These are phyloP conservation scores for Pistacia integerrima DNA, from an alignment of 345 rosid species.

Conservation along the genomic window DNA sequence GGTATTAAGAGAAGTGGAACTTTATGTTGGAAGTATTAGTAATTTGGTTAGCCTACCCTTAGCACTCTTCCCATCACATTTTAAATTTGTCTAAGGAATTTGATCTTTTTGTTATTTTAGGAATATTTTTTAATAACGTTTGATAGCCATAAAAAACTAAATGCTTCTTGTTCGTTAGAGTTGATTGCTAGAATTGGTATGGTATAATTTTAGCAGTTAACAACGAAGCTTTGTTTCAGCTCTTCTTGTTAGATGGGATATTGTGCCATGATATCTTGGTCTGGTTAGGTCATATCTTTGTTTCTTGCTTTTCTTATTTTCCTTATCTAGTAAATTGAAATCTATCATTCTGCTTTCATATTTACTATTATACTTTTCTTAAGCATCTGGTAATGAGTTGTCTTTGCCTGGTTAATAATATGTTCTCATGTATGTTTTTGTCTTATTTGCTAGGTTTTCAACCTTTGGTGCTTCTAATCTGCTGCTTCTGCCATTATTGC, in stretches of 20 bases:
- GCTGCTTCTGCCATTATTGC: constrained; percentile 3
- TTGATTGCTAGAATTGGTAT: neutral
- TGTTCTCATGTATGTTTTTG: constrained; percentile 4
- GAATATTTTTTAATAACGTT: neutral
- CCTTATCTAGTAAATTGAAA: neutral
- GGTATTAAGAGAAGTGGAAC: neutral
- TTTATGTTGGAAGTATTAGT: neutral
- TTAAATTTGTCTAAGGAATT: neutral
- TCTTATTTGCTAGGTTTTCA: neutral
- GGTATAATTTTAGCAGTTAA: neutral
- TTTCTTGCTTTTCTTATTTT: neutral
- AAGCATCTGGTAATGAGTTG: neutral
- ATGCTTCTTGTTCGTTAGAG: neutral
- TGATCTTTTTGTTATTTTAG: neutral
- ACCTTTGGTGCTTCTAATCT: neutral
- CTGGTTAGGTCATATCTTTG: neutral
- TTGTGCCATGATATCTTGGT: neutral
- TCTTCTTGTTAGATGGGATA: neutral
- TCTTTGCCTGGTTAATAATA: neutral
- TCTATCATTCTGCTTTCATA: neutral
- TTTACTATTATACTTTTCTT: neutral
- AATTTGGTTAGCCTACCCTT: neutral
- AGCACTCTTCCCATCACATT: neutral
- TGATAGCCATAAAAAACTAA: neutral
- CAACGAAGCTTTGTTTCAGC: constrained; percentile 1